A percentile compares a stretch with the other conserved stretches of the same genome.
phyloP scores from a whole-genome alignment of 139 green algal species.

The Pseudopediastrum boryanum region DNA sequence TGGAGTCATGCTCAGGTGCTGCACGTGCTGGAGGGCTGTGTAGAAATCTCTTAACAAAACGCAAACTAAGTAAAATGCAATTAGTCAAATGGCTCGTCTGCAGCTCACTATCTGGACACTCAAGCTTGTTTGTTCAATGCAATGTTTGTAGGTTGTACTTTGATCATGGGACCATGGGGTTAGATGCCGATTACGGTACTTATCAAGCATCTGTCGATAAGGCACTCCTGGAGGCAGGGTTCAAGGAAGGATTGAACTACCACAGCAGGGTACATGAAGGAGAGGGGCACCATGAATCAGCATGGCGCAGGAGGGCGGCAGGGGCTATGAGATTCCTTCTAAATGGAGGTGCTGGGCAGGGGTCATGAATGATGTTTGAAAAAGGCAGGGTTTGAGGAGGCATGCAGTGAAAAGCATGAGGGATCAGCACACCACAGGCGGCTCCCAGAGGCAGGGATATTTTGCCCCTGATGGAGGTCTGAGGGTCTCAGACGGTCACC shows the following conservation, averaged over 20 bases:
- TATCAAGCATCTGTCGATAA: constrained; percentile 16
- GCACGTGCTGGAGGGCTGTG: not conserved
- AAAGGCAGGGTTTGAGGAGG: too few species aligned
- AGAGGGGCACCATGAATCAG: not conserved
- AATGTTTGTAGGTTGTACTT: constrained; percentile 20
- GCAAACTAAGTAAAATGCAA: not conserved
- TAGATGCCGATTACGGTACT: constrained; percentile 10
- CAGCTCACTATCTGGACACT: not conserved
- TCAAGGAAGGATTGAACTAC: too few species aligned
- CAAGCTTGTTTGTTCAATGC: not conserved
- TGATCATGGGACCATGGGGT: constrained; percentile 26
- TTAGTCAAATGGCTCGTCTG: not conserved
- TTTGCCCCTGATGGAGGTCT: too few species aligned
- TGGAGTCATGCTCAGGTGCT: not conserved
- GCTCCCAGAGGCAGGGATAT: too few species aligned
- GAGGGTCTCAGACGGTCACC: too few species aligned
- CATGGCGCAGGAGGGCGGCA: too few species aligned
- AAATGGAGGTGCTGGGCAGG: too few species aligned
- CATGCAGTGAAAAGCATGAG: too few species aligned
- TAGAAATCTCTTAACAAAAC: not conserved
- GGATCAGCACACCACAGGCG: too few species aligned
- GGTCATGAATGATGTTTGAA: too few species aligned
- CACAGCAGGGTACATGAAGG: constrained; percentile 21
- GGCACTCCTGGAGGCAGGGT: not conserved
- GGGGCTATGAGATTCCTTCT: too few species aligned